Percentiles rank a stretch among this genome's conserved stretches.
Evolutionary conservation across 2,329 filamentous ascomycete genomes (phyloP).

Genomic region (Claviceps spartinae): DNA sequence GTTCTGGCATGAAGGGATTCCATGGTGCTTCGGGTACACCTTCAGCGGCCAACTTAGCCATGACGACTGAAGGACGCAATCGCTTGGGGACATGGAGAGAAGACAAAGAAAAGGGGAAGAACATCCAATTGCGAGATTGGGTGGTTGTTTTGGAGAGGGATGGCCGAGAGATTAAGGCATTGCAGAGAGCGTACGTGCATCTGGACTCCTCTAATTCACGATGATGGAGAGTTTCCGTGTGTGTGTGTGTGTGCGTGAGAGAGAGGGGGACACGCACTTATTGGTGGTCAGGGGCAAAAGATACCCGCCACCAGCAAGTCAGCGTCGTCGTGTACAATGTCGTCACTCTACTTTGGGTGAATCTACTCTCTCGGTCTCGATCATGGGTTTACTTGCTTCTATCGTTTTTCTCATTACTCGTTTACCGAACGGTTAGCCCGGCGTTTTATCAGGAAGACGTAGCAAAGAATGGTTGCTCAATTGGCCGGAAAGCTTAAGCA

Average conservation of each 20-base stretch:
- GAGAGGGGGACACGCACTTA: not conserved
- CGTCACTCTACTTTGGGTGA: not conserved
- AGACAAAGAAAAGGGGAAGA: slow-evolving; percentile 59
- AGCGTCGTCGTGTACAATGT: not conserved
- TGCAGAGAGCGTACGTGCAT: slow-evolving; percentile 43
- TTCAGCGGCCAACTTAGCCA: slow-evolving; percentile 20
- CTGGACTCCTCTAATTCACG: slow-evolving; percentile 36
- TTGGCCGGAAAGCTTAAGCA: not conserved
- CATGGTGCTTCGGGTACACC: slow-evolving; percentile 20
- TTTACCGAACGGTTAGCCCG: slow-evolving; percentile 1
- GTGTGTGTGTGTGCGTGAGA: not conserved
- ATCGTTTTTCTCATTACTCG: not conserved
- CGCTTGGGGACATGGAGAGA: slow-evolving; percentile 66
- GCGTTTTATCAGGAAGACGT: slow-evolving; percentile 4
- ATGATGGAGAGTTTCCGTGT: slow-evolving; percentile 13
- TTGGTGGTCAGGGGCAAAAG: not conserved
- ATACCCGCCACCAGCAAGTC: not conserved
- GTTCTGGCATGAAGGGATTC: slow-evolving; percentile 18
- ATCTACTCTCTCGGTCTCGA: not conserved
- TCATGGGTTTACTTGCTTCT: not conserved
- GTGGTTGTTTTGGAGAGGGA: slow-evolving; percentile 68
- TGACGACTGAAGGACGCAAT: slow-evolving; percentile 46
- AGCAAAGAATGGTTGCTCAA: slow-evolving; percentile 3
- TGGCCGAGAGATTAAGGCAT: slow-evolving; percentile 48
- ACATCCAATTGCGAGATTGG: slow-evolving; percentile 76